Evolutionary conservation across 805 yeast species (phyloP).

Genomic region (Cyberlindnera mycetangii): DNA sequence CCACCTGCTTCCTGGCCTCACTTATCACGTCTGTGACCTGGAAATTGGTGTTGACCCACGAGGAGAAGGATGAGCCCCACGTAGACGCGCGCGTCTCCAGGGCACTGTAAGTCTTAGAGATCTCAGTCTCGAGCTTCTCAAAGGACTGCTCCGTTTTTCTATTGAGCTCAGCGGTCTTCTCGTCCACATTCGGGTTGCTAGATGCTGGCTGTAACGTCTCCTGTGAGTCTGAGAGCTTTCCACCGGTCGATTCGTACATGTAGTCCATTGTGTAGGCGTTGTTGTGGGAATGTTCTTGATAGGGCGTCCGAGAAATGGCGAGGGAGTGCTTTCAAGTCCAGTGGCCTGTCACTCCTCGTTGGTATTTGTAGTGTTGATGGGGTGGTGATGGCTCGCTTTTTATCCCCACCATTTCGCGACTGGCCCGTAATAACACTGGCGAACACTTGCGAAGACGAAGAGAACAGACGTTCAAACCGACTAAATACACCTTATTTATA

Average conservation of each 20-base stretch:
- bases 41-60: slow-evolving; percentile 33
- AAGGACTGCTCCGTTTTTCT: slow-evolving; percentile 53
- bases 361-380: neutral
- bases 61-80: slow-evolving; percentile 33
- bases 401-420: neutral
- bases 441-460: no score
- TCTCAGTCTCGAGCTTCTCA: slow-evolving; percentile 48
- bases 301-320: neutral
- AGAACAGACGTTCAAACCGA: no score
- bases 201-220: slow-evolving; percentile 19
- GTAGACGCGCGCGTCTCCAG: slow-evolving; percentile 40
- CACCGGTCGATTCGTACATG: slow-evolving; percentile 19
- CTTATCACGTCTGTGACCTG: slow-evolving; percentile 34
- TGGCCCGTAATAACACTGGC: no score
- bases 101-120: slow-evolving; percentile 46
- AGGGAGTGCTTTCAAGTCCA: no score
- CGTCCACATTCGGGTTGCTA: slow-evolving; percentile 9
- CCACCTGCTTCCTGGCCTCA: slow-evolving; percentile 24
- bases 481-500: no score
- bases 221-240: slow-evolving; percentile 19
- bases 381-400: neutral
- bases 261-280: slow-evolving; percentile 28
- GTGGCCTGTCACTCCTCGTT: no score
- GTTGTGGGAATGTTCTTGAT: neutral
- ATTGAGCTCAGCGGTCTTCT: slow-evolving; percentile 27